These are phyloP conservation scores for Populus tomentosa DNA, from an alignment of 441 rosid species.

Conservation along the genomic window DNA sequence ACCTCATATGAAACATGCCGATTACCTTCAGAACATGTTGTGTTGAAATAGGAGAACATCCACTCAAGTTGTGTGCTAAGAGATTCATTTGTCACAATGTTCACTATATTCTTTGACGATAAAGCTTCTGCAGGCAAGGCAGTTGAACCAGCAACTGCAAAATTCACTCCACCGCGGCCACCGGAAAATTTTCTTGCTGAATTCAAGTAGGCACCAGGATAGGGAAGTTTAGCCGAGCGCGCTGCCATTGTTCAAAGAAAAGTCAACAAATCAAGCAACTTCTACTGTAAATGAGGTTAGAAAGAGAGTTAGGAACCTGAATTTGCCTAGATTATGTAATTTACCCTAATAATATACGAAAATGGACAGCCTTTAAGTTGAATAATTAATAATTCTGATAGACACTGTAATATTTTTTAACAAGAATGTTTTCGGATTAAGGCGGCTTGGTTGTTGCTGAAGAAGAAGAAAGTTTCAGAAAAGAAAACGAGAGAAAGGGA, in stretches of 20 bases:
- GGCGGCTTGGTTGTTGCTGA: too few relatives aligned
- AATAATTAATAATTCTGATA: too few relatives aligned
- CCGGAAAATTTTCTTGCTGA: not conserved
- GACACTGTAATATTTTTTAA: too few relatives aligned
- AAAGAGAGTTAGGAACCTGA: not conserved
- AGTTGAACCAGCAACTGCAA: slow-evolving; percentile 10
- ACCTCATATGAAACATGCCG: not conserved
- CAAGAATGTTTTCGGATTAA: too few relatives aligned
- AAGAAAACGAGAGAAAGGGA: not conserved
- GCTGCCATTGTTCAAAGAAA: not conserved
- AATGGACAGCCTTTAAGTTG: too few relatives aligned
- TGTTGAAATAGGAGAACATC: not conserved
- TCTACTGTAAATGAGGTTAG: not conserved
- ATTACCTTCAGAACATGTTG: not conserved
- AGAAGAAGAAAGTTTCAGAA: too few relatives aligned
- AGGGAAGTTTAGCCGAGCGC: slow-evolving; percentile 10
- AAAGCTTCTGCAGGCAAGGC: not conserved
- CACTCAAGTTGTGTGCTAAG: slow-evolving; percentile 6
- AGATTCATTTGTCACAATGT: not conserved
- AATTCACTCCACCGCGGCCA: slow-evolving; percentile 3
- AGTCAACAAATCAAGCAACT: not conserved
- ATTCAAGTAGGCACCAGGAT: slow-evolving; percentile 9
- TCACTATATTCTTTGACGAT: not conserved
- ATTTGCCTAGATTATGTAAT: too few relatives aligned
- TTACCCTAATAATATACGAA: not conserved